Base-by-base conservation (phyloP, 306 rosid species). In the Alnus glutinosa region DNA sequence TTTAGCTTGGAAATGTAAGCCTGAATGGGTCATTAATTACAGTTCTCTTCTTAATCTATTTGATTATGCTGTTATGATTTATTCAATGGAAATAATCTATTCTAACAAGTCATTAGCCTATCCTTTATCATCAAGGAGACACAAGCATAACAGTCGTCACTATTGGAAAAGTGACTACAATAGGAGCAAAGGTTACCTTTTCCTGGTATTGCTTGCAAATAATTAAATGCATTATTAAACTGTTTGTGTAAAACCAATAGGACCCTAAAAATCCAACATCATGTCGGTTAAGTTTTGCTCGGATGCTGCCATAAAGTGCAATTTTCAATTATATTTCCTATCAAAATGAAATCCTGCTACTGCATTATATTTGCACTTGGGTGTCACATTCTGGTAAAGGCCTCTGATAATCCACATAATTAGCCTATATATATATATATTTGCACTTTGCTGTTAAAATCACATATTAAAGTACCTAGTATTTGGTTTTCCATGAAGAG, bases 21-120 rank as follows among this genome's bases (percentile, higher is more conserved):
- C 78, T 76, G 79, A 85, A 76, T 55, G 54, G 49, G 84, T 83
- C 84, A 80, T 73, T 36, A 37, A 3, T 3, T 5, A 39, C 44
- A 64, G 2, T 64, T 32, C n/a, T 14, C 44, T 2, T 30, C 7
- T 42, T 16, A 44, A 14, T 59, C 30, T n/a, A 69, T 55, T n/a
- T 49, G 70, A 64, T 64, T 64, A 64, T 32, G 32, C 4, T 54
- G 14, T 42, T 46, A 55, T 78, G 48, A 47, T 62, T 4, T 32
- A 12, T 52, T 5, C 55, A 51, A 48, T 34, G 47, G 32, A n/a
- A 75, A 69, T 8, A 14, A 19, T 12, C 47, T 44, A 5, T 28
- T 5, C 19, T 44, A 28, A 32, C 44, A 36, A 8, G 48, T 58
- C 50, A 61, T 62, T n/a, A 44, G 5, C 8, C 15, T 15, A 23